These are phyloP conservation scores for Trypanosomatidae sp. DNA, from an alignment of 208 protist species.

Conservation along the genomic window DNA sequence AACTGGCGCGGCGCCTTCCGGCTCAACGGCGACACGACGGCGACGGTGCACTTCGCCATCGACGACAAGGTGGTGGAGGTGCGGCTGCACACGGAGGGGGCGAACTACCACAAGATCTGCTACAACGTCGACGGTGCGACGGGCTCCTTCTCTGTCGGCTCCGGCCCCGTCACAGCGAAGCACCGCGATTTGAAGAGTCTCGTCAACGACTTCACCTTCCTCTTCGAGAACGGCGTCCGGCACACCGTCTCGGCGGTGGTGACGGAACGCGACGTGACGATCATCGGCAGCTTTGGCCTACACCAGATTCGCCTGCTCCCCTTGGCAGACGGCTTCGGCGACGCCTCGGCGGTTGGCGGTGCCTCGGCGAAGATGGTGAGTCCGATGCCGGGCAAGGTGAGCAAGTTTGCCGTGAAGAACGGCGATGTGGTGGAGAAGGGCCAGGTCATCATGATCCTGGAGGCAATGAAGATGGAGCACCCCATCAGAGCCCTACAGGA, in stretches of 20 bases:
- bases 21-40: conserved; percentile 31
- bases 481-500: conserved; percentile 54
- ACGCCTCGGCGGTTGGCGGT: conserved; percentile 89
- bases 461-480: conserved; percentile 98
- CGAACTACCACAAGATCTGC: conserved; percentile 29
- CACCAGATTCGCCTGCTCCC: conserved; percentile 25
- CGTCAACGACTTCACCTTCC: conserved; percentile 28
- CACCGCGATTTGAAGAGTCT: conserved; percentile 21
- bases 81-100: conserved; percentile 22
- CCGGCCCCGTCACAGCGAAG: conserved; percentile 13
- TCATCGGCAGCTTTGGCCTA: conserved; percentile 25
- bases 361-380: conserved; percentile 83
- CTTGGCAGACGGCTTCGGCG: conserved; percentile 37
- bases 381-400: conserved; percentile 94
- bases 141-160: too few relatives aligned
- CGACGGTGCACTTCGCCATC: conserved; percentile 32
- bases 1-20: conserved; percentile 34
- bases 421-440: conserved; percentile 88
- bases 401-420: conserved; percentile 68
- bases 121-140: too few relatives aligned
- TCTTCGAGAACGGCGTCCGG: conserved; percentile 31
- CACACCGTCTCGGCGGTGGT: conserved; percentile 26
- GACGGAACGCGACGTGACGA: conserved; percentile 32
- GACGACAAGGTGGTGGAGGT: conserved; percentile 31
- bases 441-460: conserved; percentile 87